phyloP scores from a whole-genome alignment of 2,329 filamentous ascomycete species.

The Aspergillus chevalieri region DNA sequence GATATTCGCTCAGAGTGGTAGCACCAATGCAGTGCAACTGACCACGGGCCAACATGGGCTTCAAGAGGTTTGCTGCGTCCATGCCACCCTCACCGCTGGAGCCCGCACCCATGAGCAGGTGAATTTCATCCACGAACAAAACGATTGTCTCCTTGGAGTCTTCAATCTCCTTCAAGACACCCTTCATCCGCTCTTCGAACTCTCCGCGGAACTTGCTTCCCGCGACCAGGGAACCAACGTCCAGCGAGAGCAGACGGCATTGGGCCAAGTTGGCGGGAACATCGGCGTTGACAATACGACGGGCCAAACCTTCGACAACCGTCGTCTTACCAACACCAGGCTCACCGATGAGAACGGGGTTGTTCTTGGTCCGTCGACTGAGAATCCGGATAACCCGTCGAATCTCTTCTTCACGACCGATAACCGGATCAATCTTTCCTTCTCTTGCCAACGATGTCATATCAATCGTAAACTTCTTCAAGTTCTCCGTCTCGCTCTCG shows the following conservation, averaged over 20 bases:
- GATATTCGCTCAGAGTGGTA: slow-evolving; percentile 89
- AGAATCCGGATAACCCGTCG: slow-evolving; percentile 85
- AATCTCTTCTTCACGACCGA: slow-evolving; percentile 94
- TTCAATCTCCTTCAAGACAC: slow-evolving; percentile 92
- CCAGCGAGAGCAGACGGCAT: slow-evolving; percentile 89
- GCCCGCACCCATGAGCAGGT: slow-evolving; percentile 95
- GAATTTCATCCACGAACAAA: slow-evolving; percentile 97
- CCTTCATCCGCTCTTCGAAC: slow-evolving; percentile 99
- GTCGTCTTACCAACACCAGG: slow-evolving; percentile 98
- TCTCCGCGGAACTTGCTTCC: slow-evolving; percentile 98
- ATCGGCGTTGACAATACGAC: slow-evolving; percentile 92
- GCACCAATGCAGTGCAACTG: slow-evolving; percentile 97
- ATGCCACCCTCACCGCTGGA: slow-evolving; percentile 93
- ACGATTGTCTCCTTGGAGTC: slow-evolving; percentile 95
- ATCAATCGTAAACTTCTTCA: slow-evolving; percentile 97
- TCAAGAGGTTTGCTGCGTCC: slow-evolving; percentile 95
- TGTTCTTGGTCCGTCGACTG: slow-evolving; percentile 94
- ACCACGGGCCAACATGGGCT: slow-evolving; percentile 94
- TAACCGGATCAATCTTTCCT: slow-evolving; percentile 96
- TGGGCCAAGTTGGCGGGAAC: slow-evolving; percentile 91
- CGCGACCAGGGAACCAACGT: slow-evolving; percentile 90
- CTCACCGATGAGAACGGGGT: slow-evolving; percentile 94
- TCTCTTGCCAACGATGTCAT: slow-evolving; percentile 95
- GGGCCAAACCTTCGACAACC: slow-evolving; percentile 90
- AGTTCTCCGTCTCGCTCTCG: slow-evolving; percentile 87